Evolutionary conservation across 768 basidiomycete species (phyloP).

Genomic region (Mycena latifolia): DNA sequence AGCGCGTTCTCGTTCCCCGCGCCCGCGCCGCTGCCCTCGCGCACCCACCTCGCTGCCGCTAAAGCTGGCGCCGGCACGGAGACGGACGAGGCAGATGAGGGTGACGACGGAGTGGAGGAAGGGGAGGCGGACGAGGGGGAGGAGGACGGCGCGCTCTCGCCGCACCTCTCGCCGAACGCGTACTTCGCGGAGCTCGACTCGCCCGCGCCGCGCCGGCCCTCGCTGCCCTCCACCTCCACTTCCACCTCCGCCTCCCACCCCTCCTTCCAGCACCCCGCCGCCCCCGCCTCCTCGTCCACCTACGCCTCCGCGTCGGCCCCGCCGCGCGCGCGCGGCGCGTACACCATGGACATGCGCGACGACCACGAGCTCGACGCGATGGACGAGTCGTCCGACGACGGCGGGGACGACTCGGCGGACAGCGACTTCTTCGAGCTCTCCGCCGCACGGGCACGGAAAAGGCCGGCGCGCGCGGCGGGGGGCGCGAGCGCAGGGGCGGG

Average conservation of each 20-base stretch:
- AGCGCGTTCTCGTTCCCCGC: conserved; percentile 10
- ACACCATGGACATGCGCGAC: too few relatives aligned
- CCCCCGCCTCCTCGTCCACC: too few relatives aligned
- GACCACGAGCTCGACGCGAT: neutral
- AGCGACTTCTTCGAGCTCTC: conserved; percentile 30
- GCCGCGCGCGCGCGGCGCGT: neutral
- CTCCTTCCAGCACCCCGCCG: neutral
- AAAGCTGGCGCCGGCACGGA: too few relatives aligned
- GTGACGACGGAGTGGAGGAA: too few relatives aligned
- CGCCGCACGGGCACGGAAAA: neutral
- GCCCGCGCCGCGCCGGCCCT: neutral
- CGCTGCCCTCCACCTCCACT: neutral
- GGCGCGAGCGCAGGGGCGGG: conserved; percentile 15
- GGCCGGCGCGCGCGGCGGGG: conserved; percentile 7
- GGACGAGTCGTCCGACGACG: conserved; percentile 28
- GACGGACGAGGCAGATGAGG: too few relatives aligned
- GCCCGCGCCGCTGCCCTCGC: too few relatives aligned
- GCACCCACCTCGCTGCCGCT: too few relatives aligned
- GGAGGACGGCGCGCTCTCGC: neutral
- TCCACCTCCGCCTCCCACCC: neutral
- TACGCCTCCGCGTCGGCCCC: neutral
- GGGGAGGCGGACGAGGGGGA: neutral
- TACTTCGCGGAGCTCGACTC: conserved; percentile 29
- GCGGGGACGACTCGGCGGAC: conserved; percentile 33
- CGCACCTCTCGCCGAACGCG: conserved; percentile 25